Percentiles rank a stretch among this genome's conserved stretches.
phyloP scores from a whole-genome alignment of 139 green algal genomes.

The Chlamydomonas sp. region DNA sequence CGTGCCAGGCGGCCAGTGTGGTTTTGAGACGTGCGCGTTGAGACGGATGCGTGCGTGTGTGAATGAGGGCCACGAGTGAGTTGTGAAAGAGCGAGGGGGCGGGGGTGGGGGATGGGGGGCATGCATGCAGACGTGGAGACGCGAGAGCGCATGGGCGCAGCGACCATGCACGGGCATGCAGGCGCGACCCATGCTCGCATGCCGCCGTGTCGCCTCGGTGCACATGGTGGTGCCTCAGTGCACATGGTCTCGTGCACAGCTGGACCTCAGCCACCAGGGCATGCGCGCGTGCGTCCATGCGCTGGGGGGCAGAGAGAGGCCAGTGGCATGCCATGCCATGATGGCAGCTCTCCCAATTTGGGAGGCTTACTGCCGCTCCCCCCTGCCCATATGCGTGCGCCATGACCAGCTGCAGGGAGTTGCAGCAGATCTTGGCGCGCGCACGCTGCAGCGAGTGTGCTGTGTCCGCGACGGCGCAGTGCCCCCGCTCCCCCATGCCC shows the following conservation, averaged over 20 bases:
- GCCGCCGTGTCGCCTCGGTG: not conserved
- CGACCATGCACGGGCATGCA: not conserved
- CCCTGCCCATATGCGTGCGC: constrained; percentile 61
- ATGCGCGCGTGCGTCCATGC: too few species aligned
- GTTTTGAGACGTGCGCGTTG: not conserved
- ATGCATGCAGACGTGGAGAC: not conserved
- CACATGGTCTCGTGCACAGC: not conserved
- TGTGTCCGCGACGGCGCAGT: too few species aligned
- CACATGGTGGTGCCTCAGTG: too few species aligned
- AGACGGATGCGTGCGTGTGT: not conserved
- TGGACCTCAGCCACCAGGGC: too few species aligned
- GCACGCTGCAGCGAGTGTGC: too few species aligned
- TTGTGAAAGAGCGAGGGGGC: too few species aligned
- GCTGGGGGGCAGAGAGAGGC: not conserved
- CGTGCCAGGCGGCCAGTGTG: not conserved
- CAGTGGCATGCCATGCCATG: not conserved
- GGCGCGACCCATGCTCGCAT: not conserved
- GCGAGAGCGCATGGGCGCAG: too few species aligned
- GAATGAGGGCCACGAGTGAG: too few species aligned
- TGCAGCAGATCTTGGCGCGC: constrained; percentile 92
- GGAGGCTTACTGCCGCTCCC: not conserved
- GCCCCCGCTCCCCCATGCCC: too few species aligned
- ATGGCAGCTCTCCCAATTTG: not conserved
- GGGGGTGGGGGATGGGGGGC: too few species aligned
- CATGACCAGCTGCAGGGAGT: constrained; percentile 92